Evolutionary conservation across 2,329 filamentous ascomycete species (phyloP), one percentile per base, ranked within the genome.

Genomic region (Fusarium bulbicola): DNA sequence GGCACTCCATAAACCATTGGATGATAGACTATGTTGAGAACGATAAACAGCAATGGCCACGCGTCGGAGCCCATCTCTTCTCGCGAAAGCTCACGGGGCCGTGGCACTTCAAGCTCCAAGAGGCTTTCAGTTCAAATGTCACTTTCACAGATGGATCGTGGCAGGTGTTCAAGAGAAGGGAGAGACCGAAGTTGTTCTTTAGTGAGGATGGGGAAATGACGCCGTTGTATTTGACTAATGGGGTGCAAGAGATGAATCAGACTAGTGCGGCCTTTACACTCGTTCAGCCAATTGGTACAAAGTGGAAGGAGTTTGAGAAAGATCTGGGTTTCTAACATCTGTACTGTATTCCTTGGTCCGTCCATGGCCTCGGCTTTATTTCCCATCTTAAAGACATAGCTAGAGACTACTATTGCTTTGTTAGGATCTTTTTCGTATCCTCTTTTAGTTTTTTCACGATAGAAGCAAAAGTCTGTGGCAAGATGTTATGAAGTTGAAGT

Each of bases 181-280:
- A 87, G 70, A 77, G 86, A 5, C 85, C 86, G 1, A 86, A 87
- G 79, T 53, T 88, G 10, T 85, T 83, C 58, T 86, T 87, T 24
- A 86, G 84, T 63, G 77, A 81, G 3, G 85, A 87, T 64, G 67
- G 62, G 0, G 37, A 71, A 20, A 79, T 85, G 79, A 85, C 80
- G 20, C 85, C 86, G 6, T 66, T 88, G 46, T 86, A 86, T 59
- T 56, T 87, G 66, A 77, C 83, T 3, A 87, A 82, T 39, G 86
- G 86, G 0, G 85, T 88, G 1, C 85, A 87, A 65, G 81, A 83
- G 65, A 78, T 74, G 56, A 63, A 72, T 1, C 50, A 66, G 24
- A 74, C 64, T 2, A 62, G 63, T 9, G 72, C 63, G 5, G 46
- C 65, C 1, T 74, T 63, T 30, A 74, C 72, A 0, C 45, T 74